Evolutionary conservation across 2,329 filamentous ascomycete species (phyloP), one percentile per base, ranked within the genome.

Genomic region (Talaromyces sp.): DNA sequence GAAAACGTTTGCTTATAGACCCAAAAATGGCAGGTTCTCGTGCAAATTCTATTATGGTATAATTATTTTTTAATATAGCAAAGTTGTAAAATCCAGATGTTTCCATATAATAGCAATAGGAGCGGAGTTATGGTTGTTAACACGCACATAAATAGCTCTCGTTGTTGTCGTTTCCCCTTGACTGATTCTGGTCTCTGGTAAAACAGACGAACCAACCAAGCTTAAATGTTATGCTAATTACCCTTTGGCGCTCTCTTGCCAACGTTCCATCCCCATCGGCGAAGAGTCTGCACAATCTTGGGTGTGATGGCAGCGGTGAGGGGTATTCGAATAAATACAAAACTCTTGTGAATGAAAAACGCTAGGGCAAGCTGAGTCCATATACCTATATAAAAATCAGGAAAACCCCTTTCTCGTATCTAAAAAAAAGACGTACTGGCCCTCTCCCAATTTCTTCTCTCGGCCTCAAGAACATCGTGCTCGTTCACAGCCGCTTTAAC

Each of bases 291-390:
- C 69, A 97, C 94, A n/a, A 97, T 88, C 76, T 95, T 97, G 1
- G 94, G 94, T 9, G 91, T 92, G 35, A 97, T 82, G 2, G 92
- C 93, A 12, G 91, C 92, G 0, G 94, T 94, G 64, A 97, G 78
- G 9, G 94, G 94, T 10, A 99, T 91, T n/a, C 94, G 86, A 65
- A 97, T 75, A 75, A 99, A 96, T 69, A 99, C 97, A 75, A 97
- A 91, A 67, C 90, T 95, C 79, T 99, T 99, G 81, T 99, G 94
- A 61, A 99, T 91, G 29, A 93, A 93, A 71, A 99, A 99, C 12
- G 94, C 94, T 54, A 99, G 83, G 17, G 91, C 92, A 31, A 99
- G 80, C 72, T 97, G 92, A 9, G 94, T 97, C 85, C 85, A 88
- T 56, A 89, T 79, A 68, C 84, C 85, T 88, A 65, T 14, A 12